Conservation (phyloP, 495 filamentous ascomycete genomes). For the Bacidia rubella region DNA sequence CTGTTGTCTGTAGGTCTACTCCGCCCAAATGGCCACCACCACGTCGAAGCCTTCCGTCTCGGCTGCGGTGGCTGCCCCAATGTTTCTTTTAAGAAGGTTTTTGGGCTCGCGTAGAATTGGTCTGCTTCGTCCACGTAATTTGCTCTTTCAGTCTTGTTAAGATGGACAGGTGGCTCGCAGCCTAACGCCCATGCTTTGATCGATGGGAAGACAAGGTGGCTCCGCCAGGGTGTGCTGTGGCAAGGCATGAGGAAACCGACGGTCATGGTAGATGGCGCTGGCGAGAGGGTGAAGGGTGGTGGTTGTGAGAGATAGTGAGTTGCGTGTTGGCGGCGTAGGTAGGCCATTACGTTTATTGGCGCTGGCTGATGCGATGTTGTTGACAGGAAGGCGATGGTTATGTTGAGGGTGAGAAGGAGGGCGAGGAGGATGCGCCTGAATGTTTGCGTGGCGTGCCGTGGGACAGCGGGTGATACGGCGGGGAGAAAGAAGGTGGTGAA, state of each 20-base stretch:
- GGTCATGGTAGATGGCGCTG: constrained; percentile 35
- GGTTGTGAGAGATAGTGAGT: constrained; percentile 24
- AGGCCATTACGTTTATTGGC: constrained; percentile 53
- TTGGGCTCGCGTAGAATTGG: constrained; percentile 62
- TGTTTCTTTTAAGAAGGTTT: constrained; percentile 42
- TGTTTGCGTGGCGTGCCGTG: constrained; percentile 10
- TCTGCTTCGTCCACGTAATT: constrained; percentile 81
- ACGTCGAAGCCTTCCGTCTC: constrained; percentile 2
- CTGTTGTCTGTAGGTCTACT: not conserved
- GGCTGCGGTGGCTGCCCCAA: constrained; percentile 28
- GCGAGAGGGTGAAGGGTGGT: constrained; percentile 5
- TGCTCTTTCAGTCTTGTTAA: constrained; percentile 41
- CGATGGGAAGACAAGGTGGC: constrained; percentile 59
- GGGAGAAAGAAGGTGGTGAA: constrained; percentile 51
- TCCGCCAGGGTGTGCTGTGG: constrained; percentile 94
- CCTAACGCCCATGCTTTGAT: constrained; percentile 77
- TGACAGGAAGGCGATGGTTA: constrained; percentile 60
- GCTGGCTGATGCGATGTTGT: constrained; percentile 68
- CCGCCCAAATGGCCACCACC: constrained; percentile 7
- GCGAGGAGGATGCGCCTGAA: constrained; percentile 32
- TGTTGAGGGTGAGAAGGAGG: constrained; percentile 49
- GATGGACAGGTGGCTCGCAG: constrained; percentile 75
- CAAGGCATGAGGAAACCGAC: constrained; percentile 93
- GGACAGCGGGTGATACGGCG: constrained; percentile 23
- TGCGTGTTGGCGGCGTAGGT: constrained; percentile 61